phyloP scores from a whole-genome alignment of 73 alveolate species.

The Paramecium bursaria region DNA sequence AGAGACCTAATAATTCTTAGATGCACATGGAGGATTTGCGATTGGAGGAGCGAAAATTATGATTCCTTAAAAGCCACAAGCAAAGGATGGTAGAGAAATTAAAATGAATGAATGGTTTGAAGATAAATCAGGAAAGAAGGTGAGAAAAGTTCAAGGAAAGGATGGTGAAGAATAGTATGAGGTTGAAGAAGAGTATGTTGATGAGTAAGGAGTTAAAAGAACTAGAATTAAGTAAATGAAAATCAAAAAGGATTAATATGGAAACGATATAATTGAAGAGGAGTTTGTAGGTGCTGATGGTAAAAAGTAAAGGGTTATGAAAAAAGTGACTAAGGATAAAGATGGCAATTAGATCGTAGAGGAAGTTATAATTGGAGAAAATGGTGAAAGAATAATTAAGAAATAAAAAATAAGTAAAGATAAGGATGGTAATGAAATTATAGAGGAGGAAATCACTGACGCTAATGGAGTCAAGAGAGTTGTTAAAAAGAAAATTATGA shows the following conservation, averaged over 20 bases:
- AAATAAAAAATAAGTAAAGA: conserved; percentile 55
- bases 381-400: conserved; percentile 56
- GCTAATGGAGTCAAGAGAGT: background rate
- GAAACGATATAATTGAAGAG: conserved; percentile 65
- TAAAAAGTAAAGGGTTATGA: conserved; percentile 33
- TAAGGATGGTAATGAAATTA: conserved; percentile 65
- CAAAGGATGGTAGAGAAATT: conserved; percentile 50
- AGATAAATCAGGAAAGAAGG: conserved; percentile 45
- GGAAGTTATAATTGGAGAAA: conserved; percentile 54
- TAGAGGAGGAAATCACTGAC: background rate
- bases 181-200: conserved; percentile 62
- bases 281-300: conserved; percentile 63
- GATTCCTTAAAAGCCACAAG: conserved; percentile 58
- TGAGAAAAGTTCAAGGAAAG: conserved; percentile 52
- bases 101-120: conserved; percentile 63
- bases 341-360: conserved; percentile 70
- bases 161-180: conserved; percentile 68
- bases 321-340: conserved; percentile 65
- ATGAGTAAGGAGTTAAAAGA: conserved; percentile 50
- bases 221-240: conserved; percentile 65
- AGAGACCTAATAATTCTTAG: conserved; percentile 51
- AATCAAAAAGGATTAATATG: conserved; percentile 64
- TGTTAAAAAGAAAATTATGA: conserved; percentile 43
- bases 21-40: conserved; percentile 69
- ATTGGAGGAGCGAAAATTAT: conserved; percentile 69